Conservation (phyloP, 192 early-diverging fungal species). For the Coemansia sp. region DNA sequence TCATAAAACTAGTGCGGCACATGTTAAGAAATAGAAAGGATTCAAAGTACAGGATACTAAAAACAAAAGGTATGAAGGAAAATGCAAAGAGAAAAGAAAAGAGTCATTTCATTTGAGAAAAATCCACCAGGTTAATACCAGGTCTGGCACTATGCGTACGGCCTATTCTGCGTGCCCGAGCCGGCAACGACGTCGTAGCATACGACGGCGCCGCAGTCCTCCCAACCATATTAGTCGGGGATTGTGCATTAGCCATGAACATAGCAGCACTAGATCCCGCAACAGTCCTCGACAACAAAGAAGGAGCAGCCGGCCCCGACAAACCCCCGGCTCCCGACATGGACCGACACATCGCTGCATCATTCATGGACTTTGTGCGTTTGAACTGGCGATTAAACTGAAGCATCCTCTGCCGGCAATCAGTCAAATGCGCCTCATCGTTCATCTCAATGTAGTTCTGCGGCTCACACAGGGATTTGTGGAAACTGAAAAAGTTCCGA, state of each 20-base stretch:
- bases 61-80: neutral
- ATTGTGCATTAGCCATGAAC: conserved; percentile 18
- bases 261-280: conserved; percentile 10
- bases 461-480: conserved; percentile 66
- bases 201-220: conserved; percentile 5
- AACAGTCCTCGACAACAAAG: conserved; percentile 1
- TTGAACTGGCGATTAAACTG: conserved; percentile 58
- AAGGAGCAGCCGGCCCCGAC: neutral
- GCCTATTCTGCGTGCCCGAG: conserved; percentile 14
- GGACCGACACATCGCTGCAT: conserved; percentile 21
- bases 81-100: neutral
- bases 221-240: conserved; percentile 20
- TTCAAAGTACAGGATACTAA: conserved; percentile 6
- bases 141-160: conserved; percentile 50
- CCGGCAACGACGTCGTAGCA: conserved; percentile 31
- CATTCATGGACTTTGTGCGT: conserved; percentile 56
- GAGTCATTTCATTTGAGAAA: conserved; percentile 13
- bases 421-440: conserved; percentile 56
- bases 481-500: conserved; percentile 63
- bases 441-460: conserved; percentile 80
- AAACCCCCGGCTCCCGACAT: too few relatives aligned
- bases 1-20: neutral
- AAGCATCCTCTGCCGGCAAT: conserved; percentile 54
- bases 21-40: neutral
- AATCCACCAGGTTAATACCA: conserved; percentile 41